Base-by-base conservation (phyloP, 352 stramenopile species). In the Globisporangium paddicum region DNA sequence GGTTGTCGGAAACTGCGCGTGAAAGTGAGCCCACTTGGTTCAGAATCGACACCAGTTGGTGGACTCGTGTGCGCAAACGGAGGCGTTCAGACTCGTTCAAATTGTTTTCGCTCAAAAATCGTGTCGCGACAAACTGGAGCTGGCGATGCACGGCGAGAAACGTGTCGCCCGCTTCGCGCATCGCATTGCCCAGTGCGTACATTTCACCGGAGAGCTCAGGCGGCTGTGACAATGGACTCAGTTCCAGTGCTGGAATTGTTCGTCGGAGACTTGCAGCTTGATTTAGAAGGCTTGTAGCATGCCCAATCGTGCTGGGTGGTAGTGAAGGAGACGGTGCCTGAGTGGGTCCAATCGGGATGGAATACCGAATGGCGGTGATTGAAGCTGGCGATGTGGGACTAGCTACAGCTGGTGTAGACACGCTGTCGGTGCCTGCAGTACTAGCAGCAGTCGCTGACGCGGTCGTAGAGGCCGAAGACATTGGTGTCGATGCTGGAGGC, bases 101-200 rank as follows among this genome's bases (percentile, higher is more conserved):
- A 7, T 60, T 56, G 55, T 77, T 57, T 21, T 67, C 64, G 14
- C 52, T 45, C 25, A 75, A 41, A 40, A 75, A 65, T 7, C 64
- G 53, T 10, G 60, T 61, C 5, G 63, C 64, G 4, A 77, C 28
- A 32, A 71, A 71, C 45, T 69, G 60, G 13, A 77, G 51, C 42
- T 77, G 67, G 1, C 69, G 67, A 34, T 77, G 69, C 19, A 77
- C 47, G 19, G 67, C 69, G 28, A 77, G 47, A 46, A 73, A 75
- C 16, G 68, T 76, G 44, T 76, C 69, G 32, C 60, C 57, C 0
- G 58, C 69, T 44, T 76, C 64, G 7, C 62, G 59, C 6, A 75
- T 23, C 3, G 61, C 61, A 34, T 75, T 76, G 1, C 67, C 67
- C 14, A 73, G 42, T 11, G 46, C 48, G 46, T 71, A 77, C 64